Evolutionary conservation across 345 rosid genomes (phyloP).

Genomic region (Syzygium grande): DNA sequence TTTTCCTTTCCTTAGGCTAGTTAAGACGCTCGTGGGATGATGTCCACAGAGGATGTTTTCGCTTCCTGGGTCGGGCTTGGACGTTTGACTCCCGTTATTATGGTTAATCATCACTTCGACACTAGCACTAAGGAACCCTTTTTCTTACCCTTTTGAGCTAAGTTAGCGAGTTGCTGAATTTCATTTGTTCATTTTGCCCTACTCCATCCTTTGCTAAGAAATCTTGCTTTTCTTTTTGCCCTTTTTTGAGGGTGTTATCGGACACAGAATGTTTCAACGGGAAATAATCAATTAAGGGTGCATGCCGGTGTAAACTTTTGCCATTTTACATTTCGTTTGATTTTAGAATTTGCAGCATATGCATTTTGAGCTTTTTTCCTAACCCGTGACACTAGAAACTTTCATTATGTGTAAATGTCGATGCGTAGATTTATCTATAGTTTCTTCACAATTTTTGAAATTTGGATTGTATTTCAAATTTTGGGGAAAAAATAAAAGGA

Average conservation of each 20-base stretch:
- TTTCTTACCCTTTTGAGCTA: not conserved
- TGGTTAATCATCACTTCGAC: not conserved
- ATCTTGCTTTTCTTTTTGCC: not conserved
- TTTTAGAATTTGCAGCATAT: no score
- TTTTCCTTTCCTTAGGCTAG: not conserved
- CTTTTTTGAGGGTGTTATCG: not conserved
- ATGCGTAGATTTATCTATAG: not conserved
- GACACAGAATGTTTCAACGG: not conserved
- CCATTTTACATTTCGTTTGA: not conserved
- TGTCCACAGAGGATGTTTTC: not conserved
- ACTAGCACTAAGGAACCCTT: not conserved
- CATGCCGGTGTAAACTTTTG: not conserved
- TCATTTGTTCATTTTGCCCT: no score
- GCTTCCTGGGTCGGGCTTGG: not conserved
- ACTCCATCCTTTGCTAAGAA: no score
- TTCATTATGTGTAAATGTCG: not conserved
- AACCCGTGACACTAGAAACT: no score
- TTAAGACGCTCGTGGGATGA: not conserved
- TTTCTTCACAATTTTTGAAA: not conserved
- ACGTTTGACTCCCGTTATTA: not conserved
- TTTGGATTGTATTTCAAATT: not conserved
- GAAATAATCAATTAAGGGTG: not conserved
- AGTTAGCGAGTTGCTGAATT: not conserved
- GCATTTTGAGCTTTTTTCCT: no score
- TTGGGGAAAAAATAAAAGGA: not conserved